phyloP scores from a whole-genome alignment of 139 green algal species.

The Chlorella sp. region DNA sequence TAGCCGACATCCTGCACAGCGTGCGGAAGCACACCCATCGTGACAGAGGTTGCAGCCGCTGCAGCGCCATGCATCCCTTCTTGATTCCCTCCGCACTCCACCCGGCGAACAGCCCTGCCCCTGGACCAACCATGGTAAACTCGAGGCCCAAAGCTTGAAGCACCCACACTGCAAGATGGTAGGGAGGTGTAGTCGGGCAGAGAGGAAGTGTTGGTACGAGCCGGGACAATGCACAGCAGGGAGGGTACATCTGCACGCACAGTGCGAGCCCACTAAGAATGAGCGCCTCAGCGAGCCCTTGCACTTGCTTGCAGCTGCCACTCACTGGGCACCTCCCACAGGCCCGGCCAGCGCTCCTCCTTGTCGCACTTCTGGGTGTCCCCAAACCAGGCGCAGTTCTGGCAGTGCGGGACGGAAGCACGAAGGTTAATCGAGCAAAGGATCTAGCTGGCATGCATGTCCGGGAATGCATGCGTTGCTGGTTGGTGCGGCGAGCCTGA shows the following conservation, averaged over 20 bases:
- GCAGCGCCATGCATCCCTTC: too few relatives aligned
- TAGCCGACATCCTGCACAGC: background rate
- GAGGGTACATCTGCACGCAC: too few relatives aligned
- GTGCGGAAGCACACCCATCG: background rate
- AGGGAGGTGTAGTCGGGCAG: background rate
- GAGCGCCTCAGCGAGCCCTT: too few relatives aligned
- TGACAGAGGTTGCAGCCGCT: too few relatives aligned
- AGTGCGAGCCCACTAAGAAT: too few relatives aligned
- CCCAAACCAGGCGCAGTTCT: constrained; percentile 22
- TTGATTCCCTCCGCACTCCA: too few relatives aligned
- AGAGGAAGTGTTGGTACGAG: background rate
- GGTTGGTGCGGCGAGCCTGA: too few relatives aligned
- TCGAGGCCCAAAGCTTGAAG: constrained; percentile 8
- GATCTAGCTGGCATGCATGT: too few relatives aligned
- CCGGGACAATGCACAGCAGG: background rate
- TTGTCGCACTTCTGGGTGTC: constrained; percentile 13
- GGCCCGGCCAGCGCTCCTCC: constrained; percentile 20
- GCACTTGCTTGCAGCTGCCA: background rate
- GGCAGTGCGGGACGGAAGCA: too few relatives aligned
- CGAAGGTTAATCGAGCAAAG: too few relatives aligned
- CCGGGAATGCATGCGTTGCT: too few relatives aligned
- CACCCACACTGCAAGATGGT: constrained; percentile 15
- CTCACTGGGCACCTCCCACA: constrained; percentile 35
- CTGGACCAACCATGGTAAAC: constrained; percentile 11
- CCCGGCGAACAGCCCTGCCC: too few relatives aligned